Evolutionary conservation across 2,329 filamentous ascomycete species (phyloP), one percentile per base, ranked within the genome.

Genomic region (Sarocladiaceae sp.): DNA sequence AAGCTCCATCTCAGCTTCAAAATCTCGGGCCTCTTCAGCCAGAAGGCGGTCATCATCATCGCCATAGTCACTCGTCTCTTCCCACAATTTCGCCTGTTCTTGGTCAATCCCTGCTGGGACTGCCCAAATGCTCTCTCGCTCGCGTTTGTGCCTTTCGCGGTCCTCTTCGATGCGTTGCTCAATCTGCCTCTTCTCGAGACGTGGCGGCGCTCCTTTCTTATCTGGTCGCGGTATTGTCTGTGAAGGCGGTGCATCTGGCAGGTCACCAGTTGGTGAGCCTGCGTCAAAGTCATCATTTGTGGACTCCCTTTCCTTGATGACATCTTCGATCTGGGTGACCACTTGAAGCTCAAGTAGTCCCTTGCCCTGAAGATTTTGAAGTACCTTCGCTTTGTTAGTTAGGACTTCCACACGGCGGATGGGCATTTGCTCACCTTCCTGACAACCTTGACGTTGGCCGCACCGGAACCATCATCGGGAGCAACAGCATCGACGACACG

Each of bases 141-240:
- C 75, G 39, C 93, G 77, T 76, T 99, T 99, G 69, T 99, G 95
- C 39, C 94, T 77, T 68, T 99, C 94, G 3, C 94, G 78, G 68
- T 99, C 94, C 70, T 99, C 95, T 61, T 99, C 95, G 57, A 99
- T 96, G 36, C 94, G 79, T 73, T 97, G 92, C 71, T 97, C 92
- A 51, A 97, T 88, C 71, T 96, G 89, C 52, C 87, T 81, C 70
- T 93, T 94, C 63, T 97, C 90, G 50, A 94, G 67, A 15, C 72
- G 67, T 25, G 71, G 68, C 4, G 66, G 62, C 53, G 57, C 64
- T 42, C 57, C 62, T 54, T 61, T 64, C 54, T 60, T 68, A 11
- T 61, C 60, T 15, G 64, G 61, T 55, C 64, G 69, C 1, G 69
- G 66, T n/a, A 70, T 66, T 6, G 69, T 66, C 55, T 73, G 72